Evolutionary conservation across 495 filamentous ascomycete species (phyloP).

Genomic region (Xylaria castorea): DNA sequence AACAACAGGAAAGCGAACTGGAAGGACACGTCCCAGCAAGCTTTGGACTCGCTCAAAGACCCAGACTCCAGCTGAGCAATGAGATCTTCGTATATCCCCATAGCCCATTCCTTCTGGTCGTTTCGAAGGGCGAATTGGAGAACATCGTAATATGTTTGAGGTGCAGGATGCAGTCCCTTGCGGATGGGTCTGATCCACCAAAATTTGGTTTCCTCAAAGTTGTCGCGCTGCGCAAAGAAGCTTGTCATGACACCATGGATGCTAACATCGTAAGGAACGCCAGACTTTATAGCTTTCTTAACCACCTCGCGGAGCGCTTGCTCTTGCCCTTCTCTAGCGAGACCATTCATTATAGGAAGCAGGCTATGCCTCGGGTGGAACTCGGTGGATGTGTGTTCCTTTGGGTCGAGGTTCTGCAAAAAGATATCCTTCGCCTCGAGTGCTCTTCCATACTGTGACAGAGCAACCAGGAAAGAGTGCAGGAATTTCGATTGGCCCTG

Average conservation of each 20-base stretch:
- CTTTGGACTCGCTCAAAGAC: slow-evolving; percentile 42
- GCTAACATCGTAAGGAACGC: slow-evolving; percentile 41
- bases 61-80: slow-evolving; percentile 49
- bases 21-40: slow-evolving; percentile 71
- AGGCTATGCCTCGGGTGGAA: slow-evolving; percentile 47
- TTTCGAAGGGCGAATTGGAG: slow-evolving; percentile 59
- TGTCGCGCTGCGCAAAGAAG: slow-evolving; percentile 58
- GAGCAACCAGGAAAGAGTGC: slow-evolving; percentile 57
- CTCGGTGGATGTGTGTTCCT: slow-evolving; percentile 38
- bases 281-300: slow-evolving; percentile 40
- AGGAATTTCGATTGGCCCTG: slow-evolving; percentile 45
- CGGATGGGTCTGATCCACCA: slow-evolving; percentile 71
- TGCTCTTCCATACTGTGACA: slow-evolving; percentile 65
- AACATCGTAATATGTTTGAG: slow-evolving; percentile 56
- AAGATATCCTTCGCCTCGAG: slow-evolving; percentile 62
- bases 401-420: slow-evolving; percentile 47
- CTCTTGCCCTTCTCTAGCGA: slow-evolving; percentile 67
- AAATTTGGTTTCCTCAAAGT: slow-evolving; percentile 59
- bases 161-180: slow-evolving; percentile 46
- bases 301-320: slow-evolving; percentile 56
- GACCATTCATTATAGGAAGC: slow-evolving; percentile 67
- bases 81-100: slow-evolving; percentile 65
- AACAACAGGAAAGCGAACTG: slow-evolving; percentile 75
- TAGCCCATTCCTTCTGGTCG: slow-evolving; percentile 67
- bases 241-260: slow-evolving; percentile 58